A percentile compares a stretch with the other conserved stretches of the same genome.
These are phyloP conservation scores for Cystofilobasidium ferigula DNA, from an alignment of 768 basidiomycete genomes.

Conservation along the genomic window DNA sequence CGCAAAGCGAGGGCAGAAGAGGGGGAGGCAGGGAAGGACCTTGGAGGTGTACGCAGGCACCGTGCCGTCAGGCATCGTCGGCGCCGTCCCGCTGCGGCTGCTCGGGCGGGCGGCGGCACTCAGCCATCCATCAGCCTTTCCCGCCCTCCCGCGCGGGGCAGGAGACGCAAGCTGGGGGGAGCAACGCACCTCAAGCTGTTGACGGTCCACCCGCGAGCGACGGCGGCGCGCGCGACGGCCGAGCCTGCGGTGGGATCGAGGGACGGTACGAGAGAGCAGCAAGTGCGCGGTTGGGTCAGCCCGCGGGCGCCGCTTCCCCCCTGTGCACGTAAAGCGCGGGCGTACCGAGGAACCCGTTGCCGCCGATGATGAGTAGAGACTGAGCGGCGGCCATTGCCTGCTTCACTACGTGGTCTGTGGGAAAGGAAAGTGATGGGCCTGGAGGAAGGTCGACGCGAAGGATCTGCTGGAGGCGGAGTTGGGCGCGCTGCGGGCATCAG, in stretches of 20 bases:
- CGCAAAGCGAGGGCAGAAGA: background rate
- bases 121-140: no score
- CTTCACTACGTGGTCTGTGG: background rate
- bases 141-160: no score
- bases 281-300: background rate
- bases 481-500: background rate
- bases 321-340: background rate
- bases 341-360: slow-evolving; percentile 90
- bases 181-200: slow-evolving; percentile 71
- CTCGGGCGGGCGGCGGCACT: no score
- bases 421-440: background rate
- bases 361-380: slow-evolving; percentile 87
- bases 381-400: slow-evolving; percentile 3
- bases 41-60: slow-evolving; percentile 71
- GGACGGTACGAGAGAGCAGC: background rate
- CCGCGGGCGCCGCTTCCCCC: background rate
- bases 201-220: slow-evolving; percentile 72
- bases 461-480: background rate
- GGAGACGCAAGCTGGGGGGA: no score
- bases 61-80: slow-evolving; percentile 79
- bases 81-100: slow-evolving; percentile 79
- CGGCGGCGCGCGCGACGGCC: slow-evolving; percentile 77
- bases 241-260: slow-evolving; percentile 52
- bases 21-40: slow-evolving; percentile 40
- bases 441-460: background rate